Evolutionary conservation across 805 yeast species (phyloP).

Genomic region (Schizosaccharomyces lindneri): DNA sequence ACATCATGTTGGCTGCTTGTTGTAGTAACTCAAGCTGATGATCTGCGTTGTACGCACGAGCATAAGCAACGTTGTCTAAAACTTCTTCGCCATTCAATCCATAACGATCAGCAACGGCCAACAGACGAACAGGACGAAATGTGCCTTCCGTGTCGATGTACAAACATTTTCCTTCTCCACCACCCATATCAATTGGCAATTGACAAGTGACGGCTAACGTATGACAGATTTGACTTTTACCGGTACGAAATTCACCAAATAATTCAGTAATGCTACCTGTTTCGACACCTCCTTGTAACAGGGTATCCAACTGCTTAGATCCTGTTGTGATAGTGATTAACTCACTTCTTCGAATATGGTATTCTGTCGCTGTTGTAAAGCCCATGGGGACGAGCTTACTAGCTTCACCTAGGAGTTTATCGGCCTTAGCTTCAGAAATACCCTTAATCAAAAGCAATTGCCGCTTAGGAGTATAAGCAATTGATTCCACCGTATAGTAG

Average conservation of each 20-base stretch:
- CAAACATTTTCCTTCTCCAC: constrained; percentile 93
- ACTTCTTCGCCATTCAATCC: constrained; percentile 84
- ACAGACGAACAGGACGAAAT: constrained; percentile 72
- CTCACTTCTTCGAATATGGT: constrained; percentile 70
- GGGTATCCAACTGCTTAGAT: constrained; percentile 73
- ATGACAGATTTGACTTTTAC: constrained; percentile 90
- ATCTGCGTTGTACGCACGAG: constrained; percentile 90
- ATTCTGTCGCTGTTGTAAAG: constrained; percentile 88
- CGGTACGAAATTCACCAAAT: constrained; percentile 93
- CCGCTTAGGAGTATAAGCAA: constrained; percentile 82
- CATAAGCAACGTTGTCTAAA: constrained; percentile 90
- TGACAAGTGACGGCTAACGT: constrained; percentile 89
- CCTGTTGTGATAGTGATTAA: constrained; percentile 88
- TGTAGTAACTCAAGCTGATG: constrained; percentile 71
- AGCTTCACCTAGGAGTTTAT: constrained; percentile 57
- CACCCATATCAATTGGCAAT: constrained; percentile 86
- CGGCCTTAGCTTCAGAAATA: constrained; percentile 87
- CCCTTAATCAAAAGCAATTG: constrained; percentile 60
- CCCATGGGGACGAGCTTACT: constrained; percentile 80
- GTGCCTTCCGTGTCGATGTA: constrained; percentile 96
- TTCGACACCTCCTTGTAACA: constrained; percentile 89
- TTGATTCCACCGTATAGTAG: constrained; percentile 67
- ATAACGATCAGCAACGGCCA: constrained; percentile 72
- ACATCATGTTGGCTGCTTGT: constrained; percentile 89
- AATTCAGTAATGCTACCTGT: constrained; percentile 92